Percentiles rank a stretch among this genome's conserved stretches.
These are phyloP conservation scores for Solanum ossicruentum DNA, from an alignment of 257 asterid species.

Conservation along the genomic window DNA sequence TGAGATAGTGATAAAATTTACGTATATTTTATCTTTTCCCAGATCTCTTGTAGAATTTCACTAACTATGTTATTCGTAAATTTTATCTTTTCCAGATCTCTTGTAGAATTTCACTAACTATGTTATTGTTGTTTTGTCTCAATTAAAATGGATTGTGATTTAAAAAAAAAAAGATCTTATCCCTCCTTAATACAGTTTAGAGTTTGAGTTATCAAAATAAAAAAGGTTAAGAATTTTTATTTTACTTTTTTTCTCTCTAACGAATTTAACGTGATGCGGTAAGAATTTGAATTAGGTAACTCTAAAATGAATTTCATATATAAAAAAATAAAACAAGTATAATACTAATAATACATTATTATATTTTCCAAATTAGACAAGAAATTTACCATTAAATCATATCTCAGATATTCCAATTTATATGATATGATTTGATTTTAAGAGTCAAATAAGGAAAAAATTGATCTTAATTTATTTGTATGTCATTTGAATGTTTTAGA, in stretches of 20 bases:
- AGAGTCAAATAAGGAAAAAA: no score
- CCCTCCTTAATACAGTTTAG: background rate
- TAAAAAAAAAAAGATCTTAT: background rate
- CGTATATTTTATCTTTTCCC: no score
- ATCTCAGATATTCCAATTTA: accelerated
- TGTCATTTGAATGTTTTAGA: no score
- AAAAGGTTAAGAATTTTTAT: background rate
- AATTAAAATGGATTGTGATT: background rate
- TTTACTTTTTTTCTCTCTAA: background rate
- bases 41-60: no score
- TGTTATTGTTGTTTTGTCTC: no score
- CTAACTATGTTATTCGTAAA: no score
- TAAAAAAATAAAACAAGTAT: background rate
- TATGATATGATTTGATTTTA: background rate
- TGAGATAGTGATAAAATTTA: no score
- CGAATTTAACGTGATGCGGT: background rate
- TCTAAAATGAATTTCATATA: background rate
- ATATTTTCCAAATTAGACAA: background rate
- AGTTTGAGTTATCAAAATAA: background rate
- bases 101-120: no score
- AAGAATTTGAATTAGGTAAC: background rate
- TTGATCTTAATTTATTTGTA: no score
- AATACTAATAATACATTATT: background rate
- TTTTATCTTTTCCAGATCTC: no score
- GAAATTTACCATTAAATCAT: background rate